Percentiles rank a stretch among this genome's conserved stretches.
These are phyloP conservation scores for Hericium alpestre DNA, from an alignment of 768 basidiomycete species.

Conservation along the genomic window DNA sequence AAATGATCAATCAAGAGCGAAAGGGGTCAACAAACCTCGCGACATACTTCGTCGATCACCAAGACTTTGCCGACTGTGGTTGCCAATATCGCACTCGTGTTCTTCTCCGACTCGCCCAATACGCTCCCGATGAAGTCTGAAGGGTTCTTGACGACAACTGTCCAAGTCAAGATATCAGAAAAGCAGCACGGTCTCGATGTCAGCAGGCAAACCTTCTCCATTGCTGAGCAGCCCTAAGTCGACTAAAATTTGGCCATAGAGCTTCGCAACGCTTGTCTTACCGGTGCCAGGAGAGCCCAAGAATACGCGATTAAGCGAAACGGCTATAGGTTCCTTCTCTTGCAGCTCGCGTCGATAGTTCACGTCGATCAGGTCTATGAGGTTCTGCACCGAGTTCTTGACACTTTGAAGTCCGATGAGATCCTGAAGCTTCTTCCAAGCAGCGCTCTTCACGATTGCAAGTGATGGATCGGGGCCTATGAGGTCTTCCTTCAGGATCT, in stretches of 20 bases:
- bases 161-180: background rate
- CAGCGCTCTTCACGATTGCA: constrained; percentile 32
- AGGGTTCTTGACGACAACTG: constrained; percentile 60
- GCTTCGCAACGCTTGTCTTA: constrained; percentile 58
- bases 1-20: background rate
- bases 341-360: constrained; percentile 53
- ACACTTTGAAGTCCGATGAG: constrained; percentile 48
- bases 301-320: constrained; percentile 57
- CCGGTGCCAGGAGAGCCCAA: constrained; percentile 62
- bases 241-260: constrained; percentile 54
- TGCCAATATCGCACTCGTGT: constrained; percentile 54
- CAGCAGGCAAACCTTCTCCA: constrained; percentile 45
- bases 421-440: constrained; percentile 42
- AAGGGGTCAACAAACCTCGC: background rate
- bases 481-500: constrained; percentile 41
- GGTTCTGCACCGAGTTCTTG: constrained; percentile 39
- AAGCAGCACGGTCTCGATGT: background rate
- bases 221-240: constrained; percentile 60
- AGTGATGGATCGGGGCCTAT: constrained; percentile 55
- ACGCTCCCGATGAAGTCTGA: constrained; percentile 54
- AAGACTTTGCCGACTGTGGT: constrained; percentile 55
- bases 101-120: constrained; percentile 50
- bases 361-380: constrained; percentile 34
- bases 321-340: constrained; percentile 40
- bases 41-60: constrained; percentile 55